Evolutionary conservation across 768 basidiomycete genomes (phyloP).

Genomic region (Crassisporium funariophilum): DNA sequence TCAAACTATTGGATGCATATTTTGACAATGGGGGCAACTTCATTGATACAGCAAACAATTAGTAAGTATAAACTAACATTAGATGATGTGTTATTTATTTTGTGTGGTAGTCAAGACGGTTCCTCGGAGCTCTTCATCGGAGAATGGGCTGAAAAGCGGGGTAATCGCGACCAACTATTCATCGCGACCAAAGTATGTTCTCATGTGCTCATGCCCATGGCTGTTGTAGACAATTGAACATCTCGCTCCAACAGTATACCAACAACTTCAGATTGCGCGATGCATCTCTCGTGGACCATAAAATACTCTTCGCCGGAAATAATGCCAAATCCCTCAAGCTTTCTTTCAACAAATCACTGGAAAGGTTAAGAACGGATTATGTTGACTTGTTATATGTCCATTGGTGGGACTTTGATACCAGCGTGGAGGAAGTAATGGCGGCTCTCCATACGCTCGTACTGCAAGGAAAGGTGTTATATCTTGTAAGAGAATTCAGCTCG

Average conservation of each 20-base stretch:
- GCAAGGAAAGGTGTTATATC: constrained; percentile 54
- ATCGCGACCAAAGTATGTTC: constrained; percentile 36
- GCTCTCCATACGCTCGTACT: constrained; percentile 53
- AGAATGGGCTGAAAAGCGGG: constrained; percentile 41
- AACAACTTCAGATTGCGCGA: constrained; percentile 3
- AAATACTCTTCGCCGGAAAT: constrained; percentile 21
- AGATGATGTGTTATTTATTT: neutral
- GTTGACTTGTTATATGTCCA: constrained; percentile 50
- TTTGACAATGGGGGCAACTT: constrained; percentile 45
- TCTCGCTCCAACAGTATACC: constrained; percentile 2
- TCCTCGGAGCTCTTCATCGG: constrained; percentile 41
- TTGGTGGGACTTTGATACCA: constrained; percentile 55
- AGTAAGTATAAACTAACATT: constrained; percentile 19
- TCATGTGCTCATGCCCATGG: too few relatives aligned
- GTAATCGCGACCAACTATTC: constrained; percentile 40
- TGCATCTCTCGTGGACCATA: neutral
- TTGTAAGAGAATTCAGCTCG: constrained; percentile 18
- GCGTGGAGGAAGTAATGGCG: constrained; percentile 60
- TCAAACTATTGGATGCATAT: constrained; percentile 44
- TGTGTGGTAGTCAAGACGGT: constrained; percentile 29
- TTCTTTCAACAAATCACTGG: constrained; percentile 42
- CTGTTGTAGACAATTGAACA: neutral
- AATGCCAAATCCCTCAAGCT: constrained; percentile 43
- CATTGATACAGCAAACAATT: constrained; percentile 44
- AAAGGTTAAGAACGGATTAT: constrained; percentile 46